Evolutionary conservation across 306 rosid genomes (phyloP).

Genomic region (Erythrophleum fordii): DNA sequence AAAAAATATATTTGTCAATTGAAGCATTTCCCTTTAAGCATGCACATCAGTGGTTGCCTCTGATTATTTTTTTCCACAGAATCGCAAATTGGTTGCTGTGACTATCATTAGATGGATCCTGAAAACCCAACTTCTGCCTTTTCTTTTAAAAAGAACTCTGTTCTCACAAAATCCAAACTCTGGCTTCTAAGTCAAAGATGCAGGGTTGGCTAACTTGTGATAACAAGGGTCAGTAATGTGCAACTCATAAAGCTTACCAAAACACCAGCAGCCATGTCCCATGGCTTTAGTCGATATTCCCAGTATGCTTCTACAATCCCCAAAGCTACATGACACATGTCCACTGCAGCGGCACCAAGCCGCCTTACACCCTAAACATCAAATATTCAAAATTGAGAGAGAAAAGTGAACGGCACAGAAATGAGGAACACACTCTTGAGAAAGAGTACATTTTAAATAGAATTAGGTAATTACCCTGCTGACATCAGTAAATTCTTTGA

Average conservation of each 20-base stretch:
- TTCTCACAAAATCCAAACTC: neutral
- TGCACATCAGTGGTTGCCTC: neutral
- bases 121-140: neutral
- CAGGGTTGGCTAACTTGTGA: neutral
- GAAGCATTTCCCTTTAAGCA: neutral
- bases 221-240: neutral
- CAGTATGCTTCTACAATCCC: conserved; percentile 97
- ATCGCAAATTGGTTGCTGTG: neutral
- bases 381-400: conserved; percentile 18
- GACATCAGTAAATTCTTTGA: conserved; percentile 90
- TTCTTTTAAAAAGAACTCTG: no score
- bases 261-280: conserved; percentile 99
- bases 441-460: conserved; percentile 3
- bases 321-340: conserved; percentile 96
- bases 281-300: conserved; percentile 99
- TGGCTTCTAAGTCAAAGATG: conserved; percentile 10
- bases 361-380: conserved; percentile 89
- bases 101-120: neutral
- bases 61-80: neutral
- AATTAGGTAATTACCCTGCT: conserved; percentile 75
- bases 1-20: neutral
- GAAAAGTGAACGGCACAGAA: conserved; percentile 14
- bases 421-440: neutral
- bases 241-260: conserved; percentile 59
- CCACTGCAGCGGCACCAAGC: conserved; percentile 98